A percentile compares a stretch with the other conserved stretches of the same genome.
phyloP scores from a whole-genome alignment of 805 yeast species.

The Hanseniaspora mollemarum region DNA sequence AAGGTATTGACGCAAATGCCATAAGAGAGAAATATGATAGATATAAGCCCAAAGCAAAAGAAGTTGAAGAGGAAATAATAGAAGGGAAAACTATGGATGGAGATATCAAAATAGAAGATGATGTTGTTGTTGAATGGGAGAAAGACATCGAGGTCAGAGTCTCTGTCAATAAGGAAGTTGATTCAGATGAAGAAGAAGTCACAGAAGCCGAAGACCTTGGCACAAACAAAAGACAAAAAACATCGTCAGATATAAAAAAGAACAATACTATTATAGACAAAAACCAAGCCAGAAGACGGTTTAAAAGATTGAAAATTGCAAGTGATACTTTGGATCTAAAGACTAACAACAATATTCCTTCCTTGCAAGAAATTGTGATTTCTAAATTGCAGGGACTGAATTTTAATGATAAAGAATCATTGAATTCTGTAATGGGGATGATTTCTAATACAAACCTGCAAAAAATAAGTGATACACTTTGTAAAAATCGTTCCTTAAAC shows the following conservation, averaged over 20 bases:
- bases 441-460: slow-evolving; percentile 63
- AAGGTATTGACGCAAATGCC: slow-evolving; percentile 76
- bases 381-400: slow-evolving; percentile 25
- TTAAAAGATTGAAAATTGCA: slow-evolving; percentile 47
- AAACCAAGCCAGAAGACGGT: slow-evolving; percentile 17
- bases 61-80: slow-evolving; percentile 20
- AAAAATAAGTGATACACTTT: slow-evolving; percentile 63
- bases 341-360: slow-evolving; percentile 49
- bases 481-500: slow-evolving; percentile 70
- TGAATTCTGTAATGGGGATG: slow-evolving; percentile 66
- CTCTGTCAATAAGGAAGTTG: slow-evolving; percentile 14
- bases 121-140: slow-evolving; percentile 20
- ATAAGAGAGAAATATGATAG: slow-evolving; percentile 44
- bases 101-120: slow-evolving; percentile 23
- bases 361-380: slow-evolving; percentile 76
- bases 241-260: neutral
- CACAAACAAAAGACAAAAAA: slow-evolving; percentile 19
- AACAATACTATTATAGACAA: slow-evolving; percentile 7
- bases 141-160: neutral
- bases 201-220: neutral
- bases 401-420: slow-evolving; percentile 47
- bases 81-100: slow-evolving; percentile 18
- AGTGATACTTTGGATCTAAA: slow-evolving; percentile 64
- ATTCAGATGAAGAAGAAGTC: slow-evolving; percentile 22
- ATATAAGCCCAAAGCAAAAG: slow-evolving; percentile 24